Percentiles rank a stretch among this genome's conserved stretches.
Evolutionary conservation across 129 eudicot species (phyloP).

Genomic region (carrot (Daucus carota)): DNA sequence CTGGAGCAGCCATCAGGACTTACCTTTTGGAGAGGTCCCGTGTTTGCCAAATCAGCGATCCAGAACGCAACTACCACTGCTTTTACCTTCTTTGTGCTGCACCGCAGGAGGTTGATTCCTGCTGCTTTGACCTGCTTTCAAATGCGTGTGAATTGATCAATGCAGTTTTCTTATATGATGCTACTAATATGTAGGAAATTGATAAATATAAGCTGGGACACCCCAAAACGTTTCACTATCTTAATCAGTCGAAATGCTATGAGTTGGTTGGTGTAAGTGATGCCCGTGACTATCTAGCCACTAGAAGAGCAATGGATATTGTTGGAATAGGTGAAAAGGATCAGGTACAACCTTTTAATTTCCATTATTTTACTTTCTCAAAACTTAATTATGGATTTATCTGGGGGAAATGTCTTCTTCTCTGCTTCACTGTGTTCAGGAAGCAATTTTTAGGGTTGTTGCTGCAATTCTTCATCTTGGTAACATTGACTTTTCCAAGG

Average conservation of each 20-base stretch:
- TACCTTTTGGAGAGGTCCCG: conserved; percentile 98
- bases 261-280: conserved; percentile 85
- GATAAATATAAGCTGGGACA: conserved; percentile 78
- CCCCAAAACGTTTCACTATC: conserved; percentile 90
- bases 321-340: conserved; percentile 90
- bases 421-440: conserved; percentile 35
- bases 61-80: conserved; percentile 96
- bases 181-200: conserved; percentile 53
- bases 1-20: conserved; percentile 99
- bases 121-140: not conserved
- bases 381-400: not conserved
- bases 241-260: conserved; percentile 94
- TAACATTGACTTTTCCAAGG: conserved; percentile 83
- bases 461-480: conserved; percentile 98
- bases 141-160: conserved; percentile 5
- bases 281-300: conserved; percentile 83
- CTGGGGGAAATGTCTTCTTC: not conserved
- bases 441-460: conserved; percentile 95
- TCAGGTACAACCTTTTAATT: conserved; percentile 42
- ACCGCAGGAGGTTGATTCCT: conserved; percentile 71
- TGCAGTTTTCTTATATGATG: not conserved
- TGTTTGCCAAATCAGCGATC: conserved; percentile 91
- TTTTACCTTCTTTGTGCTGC: conserved; percentile 99
- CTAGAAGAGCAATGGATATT: conserved; percentile 96
- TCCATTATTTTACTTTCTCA: not conserved